Evolutionary conservation across 1,139 yeast species (phyloP).

Genomic region (Candida mesenterica): DNA sequence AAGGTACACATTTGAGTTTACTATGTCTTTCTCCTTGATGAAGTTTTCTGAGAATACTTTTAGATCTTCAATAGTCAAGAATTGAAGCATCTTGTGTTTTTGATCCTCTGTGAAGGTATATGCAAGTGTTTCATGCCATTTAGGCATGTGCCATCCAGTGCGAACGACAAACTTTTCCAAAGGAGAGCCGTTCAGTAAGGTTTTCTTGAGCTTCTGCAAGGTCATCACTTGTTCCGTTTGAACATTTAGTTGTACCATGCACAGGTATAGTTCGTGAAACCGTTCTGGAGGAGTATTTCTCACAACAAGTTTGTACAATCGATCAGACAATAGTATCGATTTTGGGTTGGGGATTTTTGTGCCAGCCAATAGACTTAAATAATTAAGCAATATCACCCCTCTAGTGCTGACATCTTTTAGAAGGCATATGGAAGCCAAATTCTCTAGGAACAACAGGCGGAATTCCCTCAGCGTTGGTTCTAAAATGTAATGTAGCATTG

Average conservation of each 20-base stretch:
- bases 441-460: constrained; percentile 19
- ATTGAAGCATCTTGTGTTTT: constrained; percentile 29
- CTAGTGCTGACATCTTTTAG: constrained; percentile 12
- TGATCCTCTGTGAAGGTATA: constrained; percentile 19
- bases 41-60: constrained; percentile 23
- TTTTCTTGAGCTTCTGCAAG: constrained; percentile 22
- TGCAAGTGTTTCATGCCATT: constrained; percentile 36
- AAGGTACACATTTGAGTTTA: constrained; percentile 34
- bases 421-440: constrained; percentile 21
- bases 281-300: constrained; percentile 19
- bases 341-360: constrained; percentile 24
- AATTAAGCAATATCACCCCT: constrained; percentile 23
- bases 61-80: constrained; percentile 31
- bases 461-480: constrained; percentile 22
- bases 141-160: constrained; percentile 37
- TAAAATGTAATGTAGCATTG: constrained; percentile 28
- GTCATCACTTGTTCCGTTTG: constrained; percentile 20
- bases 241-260: constrained; percentile 34
- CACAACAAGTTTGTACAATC: constrained; percentile 22
- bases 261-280: constrained; percentile 30
- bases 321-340: constrained; percentile 22
- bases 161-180: constrained; percentile 33
- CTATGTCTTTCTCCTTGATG: constrained; percentile 28
- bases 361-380: constrained; percentile 19
- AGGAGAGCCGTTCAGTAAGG: constrained; percentile 28